Conservation (phyloP, 352 stramenopile species). For the Globisporangium cystogenes region DNA sequence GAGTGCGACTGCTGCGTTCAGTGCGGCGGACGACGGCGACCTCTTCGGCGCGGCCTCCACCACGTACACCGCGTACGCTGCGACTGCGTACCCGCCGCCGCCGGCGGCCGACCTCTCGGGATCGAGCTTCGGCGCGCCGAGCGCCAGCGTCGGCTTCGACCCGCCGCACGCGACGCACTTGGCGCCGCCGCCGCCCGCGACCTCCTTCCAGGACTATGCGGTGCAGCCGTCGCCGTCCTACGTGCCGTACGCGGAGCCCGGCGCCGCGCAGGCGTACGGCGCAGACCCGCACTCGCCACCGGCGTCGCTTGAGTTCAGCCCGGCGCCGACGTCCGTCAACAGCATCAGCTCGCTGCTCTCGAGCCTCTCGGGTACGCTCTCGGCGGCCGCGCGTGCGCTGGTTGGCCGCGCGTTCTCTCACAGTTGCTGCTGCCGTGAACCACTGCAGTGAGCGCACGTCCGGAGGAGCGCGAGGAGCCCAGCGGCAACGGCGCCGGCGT, state of each 20-base stretch:
- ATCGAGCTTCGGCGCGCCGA: constrained; percentile 19
- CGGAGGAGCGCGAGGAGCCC: constrained; percentile 44
- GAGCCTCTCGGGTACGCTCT: constrained; percentile 40
- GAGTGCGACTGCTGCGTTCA: neutral
- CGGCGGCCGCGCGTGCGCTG: neutral
- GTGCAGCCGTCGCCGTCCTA: constrained; percentile 21
- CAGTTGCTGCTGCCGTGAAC: neutral
- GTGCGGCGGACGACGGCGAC: constrained; percentile 31
- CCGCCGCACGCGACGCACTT: constrained; percentile 14
- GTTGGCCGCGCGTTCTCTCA: neutral
- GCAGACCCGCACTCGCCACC: constrained; percentile 24
- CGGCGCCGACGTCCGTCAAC: constrained; percentile 23
- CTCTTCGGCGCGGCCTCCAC: constrained; percentile 47
- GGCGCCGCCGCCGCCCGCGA: constrained; percentile 13
- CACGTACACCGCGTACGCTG: constrained; percentile 6
- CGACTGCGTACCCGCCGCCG: neutral
- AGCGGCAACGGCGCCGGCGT: constrained; percentile 62
- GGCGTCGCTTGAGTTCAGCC: constrained; percentile 41
- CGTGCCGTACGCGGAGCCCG: constrained; percentile 8
- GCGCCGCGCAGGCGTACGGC: neutral
- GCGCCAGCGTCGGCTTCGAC: constrained; percentile 23
- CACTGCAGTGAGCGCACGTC: constrained; percentile 24
- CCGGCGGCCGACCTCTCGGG: constrained; percentile 7
- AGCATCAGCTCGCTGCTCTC: constrained; percentile 57
- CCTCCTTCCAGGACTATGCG: constrained; percentile 11